A percentile compares a stretch with the other conserved stretches of the same genome.
Evolutionary conservation across 805 yeast genomes (phyloP).

Genomic region (Candida patagonica): DNA sequence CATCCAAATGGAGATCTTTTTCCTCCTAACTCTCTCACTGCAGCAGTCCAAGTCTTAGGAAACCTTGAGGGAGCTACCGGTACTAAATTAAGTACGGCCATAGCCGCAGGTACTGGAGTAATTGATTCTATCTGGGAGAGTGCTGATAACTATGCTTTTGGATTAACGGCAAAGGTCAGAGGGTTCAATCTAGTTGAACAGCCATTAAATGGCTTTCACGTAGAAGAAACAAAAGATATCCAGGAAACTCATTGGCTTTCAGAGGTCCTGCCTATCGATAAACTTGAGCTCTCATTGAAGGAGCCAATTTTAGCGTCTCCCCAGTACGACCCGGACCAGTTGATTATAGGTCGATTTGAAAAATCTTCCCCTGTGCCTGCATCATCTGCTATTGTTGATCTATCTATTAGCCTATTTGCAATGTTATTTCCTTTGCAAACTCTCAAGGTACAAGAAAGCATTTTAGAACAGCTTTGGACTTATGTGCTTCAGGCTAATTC

Average conservation of each 20-base stretch:
- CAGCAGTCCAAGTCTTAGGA: constrained; percentile 25
- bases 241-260: constrained; percentile 20
- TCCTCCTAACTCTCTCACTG: constrained; percentile 32
- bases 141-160: constrained; percentile 34
- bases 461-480: constrained; percentile 70
- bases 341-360: constrained; percentile 10
- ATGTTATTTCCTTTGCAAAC: constrained; percentile 62
- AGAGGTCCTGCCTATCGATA: constrained; percentile 13
- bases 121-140: constrained; percentile 28
- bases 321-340: constrained; percentile 20
- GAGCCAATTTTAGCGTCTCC: constrained; percentile 20
- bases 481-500: constrained; percentile 26
- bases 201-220: constrained; percentile 7
- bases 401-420: constrained; percentile 69
- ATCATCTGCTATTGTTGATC: constrained; percentile 54
- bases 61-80: constrained; percentile 25
- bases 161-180: constrained; percentile 31
- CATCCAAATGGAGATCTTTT: constrained; percentile 21
- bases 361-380: constrained; percentile 19
- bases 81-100: constrained; percentile 21
- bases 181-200: constrained; percentile 16
- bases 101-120: constrained; percentile 23
- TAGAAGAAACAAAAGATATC: constrained; percentile 9
- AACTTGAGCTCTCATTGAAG: constrained; percentile 16
- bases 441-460: constrained; percentile 72